These are phyloP conservation scores for Moricandia arvensis DNA, from an alignment of 345 rosid species.

Conservation along the genomic window DNA sequence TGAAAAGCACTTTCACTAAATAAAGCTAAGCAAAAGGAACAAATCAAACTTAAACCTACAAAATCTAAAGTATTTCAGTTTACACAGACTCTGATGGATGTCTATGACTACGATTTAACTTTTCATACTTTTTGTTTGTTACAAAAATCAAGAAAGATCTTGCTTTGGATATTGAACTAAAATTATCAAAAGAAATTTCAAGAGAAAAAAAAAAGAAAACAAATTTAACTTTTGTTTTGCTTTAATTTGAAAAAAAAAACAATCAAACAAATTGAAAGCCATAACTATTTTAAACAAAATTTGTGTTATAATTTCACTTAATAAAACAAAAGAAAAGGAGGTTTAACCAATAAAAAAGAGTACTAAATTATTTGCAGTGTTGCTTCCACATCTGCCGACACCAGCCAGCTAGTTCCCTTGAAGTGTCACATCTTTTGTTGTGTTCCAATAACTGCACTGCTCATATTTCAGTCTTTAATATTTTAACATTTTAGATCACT, in stretches of 20 bases:
- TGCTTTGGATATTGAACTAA: slow-evolving; percentile 22
- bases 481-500: neutral
- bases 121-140: slow-evolving; percentile 22
- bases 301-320: neutral
- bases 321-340: neutral
- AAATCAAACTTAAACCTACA: slow-evolving; percentile 24
- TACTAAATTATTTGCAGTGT: neutral
- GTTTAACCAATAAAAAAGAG: neutral
- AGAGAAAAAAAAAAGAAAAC: neutral
- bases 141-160: slow-evolving; percentile 27
- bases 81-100: slow-evolving; percentile 37
- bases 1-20: slow-evolving; percentile 35
- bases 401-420: slow-evolving; percentile 37
- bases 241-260: neutral
- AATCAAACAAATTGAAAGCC: neutral
- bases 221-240: neutral
- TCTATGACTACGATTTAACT: slow-evolving; percentile 28
- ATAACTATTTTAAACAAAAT: neutral
- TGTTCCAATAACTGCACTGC: slow-evolving; percentile 32
- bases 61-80: slow-evolving; percentile 1
- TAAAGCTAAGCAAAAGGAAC: slow-evolving; percentile 37
- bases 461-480: slow-evolving; percentile 17
- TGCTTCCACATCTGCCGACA: slow-evolving; percentile 38
- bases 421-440: slow-evolving; percentile 35
- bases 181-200: neutral